Percentiles rank a stretch among this genome's conserved stretches.
Evolutionary conservation across 257 asterid genomes (phyloP).

Genomic region (Cordia subcordata): DNA sequence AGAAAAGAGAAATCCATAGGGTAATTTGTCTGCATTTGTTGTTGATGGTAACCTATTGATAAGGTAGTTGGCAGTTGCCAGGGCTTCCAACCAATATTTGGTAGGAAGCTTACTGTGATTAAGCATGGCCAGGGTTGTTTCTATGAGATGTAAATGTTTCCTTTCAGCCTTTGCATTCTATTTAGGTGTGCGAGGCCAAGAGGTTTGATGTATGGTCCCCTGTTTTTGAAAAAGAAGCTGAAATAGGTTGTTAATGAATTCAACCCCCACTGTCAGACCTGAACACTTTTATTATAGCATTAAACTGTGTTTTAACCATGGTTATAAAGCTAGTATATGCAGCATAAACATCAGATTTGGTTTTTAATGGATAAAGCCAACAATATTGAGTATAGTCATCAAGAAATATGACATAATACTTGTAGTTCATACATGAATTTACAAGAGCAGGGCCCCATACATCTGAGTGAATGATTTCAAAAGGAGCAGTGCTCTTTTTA

Average conservation of each 20-base stretch:
- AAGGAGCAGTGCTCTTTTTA: background rate
- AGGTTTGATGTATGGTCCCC: background rate
- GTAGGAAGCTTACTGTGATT: background rate
- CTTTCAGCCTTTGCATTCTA: background rate
- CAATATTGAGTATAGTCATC: background rate
- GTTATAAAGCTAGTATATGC: background rate
- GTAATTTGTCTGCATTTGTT: background rate
- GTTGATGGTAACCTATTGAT: background rate
- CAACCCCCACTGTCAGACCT: background rate
- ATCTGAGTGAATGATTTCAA: background rate
- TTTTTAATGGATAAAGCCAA: background rate
- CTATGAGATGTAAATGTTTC: background rate
- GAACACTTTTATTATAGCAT: background rate
- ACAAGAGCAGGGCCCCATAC: background rate
- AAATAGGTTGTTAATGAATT: background rate
- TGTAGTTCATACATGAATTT: background rate
- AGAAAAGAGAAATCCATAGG: background rate
- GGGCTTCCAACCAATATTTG: background rate
- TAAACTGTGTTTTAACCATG: background rate
- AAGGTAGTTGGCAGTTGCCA: background rate
- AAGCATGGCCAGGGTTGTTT: background rate
- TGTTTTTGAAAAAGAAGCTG: background rate
- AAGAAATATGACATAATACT: background rate
- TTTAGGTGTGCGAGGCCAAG: background rate
- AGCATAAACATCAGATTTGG: background rate